phyloP scores from a whole-genome alignment of 2,329 filamentous ascomycete species.

The Monilinia polystroma region DNA sequence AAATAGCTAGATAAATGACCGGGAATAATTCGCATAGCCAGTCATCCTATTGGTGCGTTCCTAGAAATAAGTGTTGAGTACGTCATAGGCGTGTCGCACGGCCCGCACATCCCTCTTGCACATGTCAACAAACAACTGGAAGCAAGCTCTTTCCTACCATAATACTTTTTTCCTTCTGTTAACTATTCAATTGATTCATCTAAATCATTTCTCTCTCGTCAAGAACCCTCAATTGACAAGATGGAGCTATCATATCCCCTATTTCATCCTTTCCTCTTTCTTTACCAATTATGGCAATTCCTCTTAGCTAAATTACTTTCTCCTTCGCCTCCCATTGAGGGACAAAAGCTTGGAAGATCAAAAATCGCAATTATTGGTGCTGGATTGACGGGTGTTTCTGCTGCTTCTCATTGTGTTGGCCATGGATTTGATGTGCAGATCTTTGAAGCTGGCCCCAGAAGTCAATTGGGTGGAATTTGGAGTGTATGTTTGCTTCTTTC shows the following conservation, averaged over 20 bases:
- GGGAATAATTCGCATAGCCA: background rate
- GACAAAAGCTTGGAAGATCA: conserved; percentile 57
- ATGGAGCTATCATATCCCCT: conserved; percentile 39
- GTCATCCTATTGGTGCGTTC: background rate
- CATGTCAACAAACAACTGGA: background rate
- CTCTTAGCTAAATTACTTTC: conserved; percentile 64
- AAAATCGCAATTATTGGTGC: conserved; percentile 69
- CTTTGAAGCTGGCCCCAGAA: conserved; percentile 68
- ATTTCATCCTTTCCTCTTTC: conserved; percentile 56
- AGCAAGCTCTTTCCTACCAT: background rate
- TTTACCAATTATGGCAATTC: conserved; percentile 66
- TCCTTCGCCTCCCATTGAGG: conserved; percentile 63
- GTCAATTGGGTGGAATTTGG: conserved; percentile 77
- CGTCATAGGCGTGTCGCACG: background rate
- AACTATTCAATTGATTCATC: background rate
- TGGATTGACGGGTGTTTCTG: conserved; percentile 72
- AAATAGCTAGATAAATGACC: background rate
- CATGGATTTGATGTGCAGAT: conserved; percentile 81
- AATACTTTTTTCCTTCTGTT: background rate
- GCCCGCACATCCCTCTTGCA: conserved; percentile 6
- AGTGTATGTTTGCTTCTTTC: conserved; percentile 51
- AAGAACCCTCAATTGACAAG: background rate
- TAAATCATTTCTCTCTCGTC: background rate
- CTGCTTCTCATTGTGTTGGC: conserved; percentile 78
- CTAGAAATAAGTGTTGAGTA: background rate